These are phyloP conservation scores for Trypanosoma avium DNA, from an alignment of 208 protist species.

Conservation along the genomic window DNA sequence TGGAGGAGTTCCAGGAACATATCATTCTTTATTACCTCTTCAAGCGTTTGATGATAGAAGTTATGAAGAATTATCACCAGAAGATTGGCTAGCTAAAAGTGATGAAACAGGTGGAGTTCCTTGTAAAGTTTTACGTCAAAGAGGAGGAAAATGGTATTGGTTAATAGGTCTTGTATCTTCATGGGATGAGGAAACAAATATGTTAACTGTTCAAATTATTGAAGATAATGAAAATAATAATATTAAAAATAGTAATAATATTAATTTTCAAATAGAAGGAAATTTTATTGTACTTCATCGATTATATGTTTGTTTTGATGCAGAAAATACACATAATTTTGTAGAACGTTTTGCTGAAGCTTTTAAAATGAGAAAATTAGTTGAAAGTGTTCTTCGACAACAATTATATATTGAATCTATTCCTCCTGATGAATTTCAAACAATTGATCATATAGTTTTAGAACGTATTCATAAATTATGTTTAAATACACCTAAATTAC, in stretches of 20 bases:
- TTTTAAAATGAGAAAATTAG: constrained; percentile 54
- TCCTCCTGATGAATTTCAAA: constrained; percentile 90
- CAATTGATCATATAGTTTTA: constrained; percentile 60
- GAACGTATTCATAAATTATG: constrained; percentile 60
- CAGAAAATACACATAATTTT: constrained; percentile 92
- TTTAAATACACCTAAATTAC: constrained; percentile 71
- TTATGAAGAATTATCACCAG: constrained; percentile 76
- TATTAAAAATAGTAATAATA: background rate
- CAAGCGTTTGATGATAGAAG: constrained; percentile 91
- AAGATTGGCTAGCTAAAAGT: constrained; percentile 64
- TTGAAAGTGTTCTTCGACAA: constrained; percentile 80
- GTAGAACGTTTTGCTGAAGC: constrained; percentile 88
- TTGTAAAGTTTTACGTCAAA: constrained; percentile 44
- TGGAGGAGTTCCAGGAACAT: constrained; percentile 27
- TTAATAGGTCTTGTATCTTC: constrained; percentile 29
- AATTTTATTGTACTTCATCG: constrained; percentile 47
- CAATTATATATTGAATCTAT: constrained; percentile 95
- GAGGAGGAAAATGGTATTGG: constrained; percentile 31
- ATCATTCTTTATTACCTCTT: constrained; percentile 84
- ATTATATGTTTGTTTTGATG: constrained; percentile 90
- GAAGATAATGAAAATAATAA: constrained; percentile 11
- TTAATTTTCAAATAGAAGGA: background rate
- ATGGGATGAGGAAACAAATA: constrained; percentile 32
- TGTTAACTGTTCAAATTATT: constrained; percentile 35
- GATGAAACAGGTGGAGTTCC: constrained; percentile 38